These are phyloP conservation scores for Vigna mungo DNA, from an alignment of 306 rosid species.

Conservation along the genomic window DNA sequence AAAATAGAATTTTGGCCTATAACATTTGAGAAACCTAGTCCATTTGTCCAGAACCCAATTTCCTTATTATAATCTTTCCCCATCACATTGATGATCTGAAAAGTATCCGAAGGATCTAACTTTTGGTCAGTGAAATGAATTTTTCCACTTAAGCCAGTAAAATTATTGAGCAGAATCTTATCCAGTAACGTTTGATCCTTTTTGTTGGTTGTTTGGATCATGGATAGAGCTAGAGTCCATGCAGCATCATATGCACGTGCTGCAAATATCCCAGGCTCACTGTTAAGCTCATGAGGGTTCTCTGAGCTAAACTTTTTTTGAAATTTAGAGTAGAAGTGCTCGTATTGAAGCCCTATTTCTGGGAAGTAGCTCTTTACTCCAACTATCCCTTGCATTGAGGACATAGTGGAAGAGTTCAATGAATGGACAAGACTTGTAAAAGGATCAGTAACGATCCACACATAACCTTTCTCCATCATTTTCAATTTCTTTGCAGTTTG, in stretches of 20 bases:
- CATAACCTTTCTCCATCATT: constrained; percentile 60
- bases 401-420: constrained; percentile 52
- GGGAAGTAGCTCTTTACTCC: constrained; percentile 56
- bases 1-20: constrained; percentile 12
- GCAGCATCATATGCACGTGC: constrained; percentile 62
- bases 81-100: constrained; percentile 56
- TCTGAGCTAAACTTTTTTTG: constrained; percentile 38
- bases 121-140: constrained; percentile 38
- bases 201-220: constrained; percentile 34
- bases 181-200: constrained; percentile 37
- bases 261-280: constrained; percentile 59
- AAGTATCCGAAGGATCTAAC: constrained; percentile 33
- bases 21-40: constrained; percentile 43
- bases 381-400: constrained; percentile 62
- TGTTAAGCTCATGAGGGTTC: constrained; percentile 47
- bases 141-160: constrained; percentile 47
- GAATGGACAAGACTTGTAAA: constrained; percentile 61
- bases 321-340: constrained; percentile 42
- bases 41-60: constrained; percentile 63
- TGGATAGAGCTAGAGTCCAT: constrained; percentile 47
- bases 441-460: constrained; percentile 65
- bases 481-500: constrained; percentile 51
- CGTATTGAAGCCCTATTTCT: constrained; percentile 1
- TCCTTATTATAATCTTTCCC: constrained; percentile 53
- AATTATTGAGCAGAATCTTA: constrained; percentile 40